Conservation (phyloP, 306 rosid genomes). For the Oemleria cerasiformis region DNA sequence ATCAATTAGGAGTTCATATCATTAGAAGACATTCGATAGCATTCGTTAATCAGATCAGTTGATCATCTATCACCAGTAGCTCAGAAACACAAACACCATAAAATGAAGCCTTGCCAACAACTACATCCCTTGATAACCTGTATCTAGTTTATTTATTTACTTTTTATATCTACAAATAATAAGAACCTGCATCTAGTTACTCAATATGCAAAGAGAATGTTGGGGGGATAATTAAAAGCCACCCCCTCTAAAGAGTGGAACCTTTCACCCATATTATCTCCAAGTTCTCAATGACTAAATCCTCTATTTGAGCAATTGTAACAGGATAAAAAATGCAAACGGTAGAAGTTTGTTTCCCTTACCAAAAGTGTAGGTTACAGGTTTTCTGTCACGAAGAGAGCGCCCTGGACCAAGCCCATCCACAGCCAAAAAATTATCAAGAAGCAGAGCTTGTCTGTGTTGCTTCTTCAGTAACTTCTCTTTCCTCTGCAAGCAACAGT, state of each 20-base stretch:
- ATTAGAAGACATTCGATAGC: background rate
- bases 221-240: background rate
- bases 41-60: background rate
- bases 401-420: constrained; percentile 96
- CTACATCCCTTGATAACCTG: background rate
- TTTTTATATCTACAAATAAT: background rate
- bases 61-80: background rate
- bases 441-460: constrained; percentile 95
- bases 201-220: background rate
- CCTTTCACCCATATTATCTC: background rate
- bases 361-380: constrained; percentile 98
- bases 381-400: constrained; percentile 97
- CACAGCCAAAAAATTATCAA: constrained; percentile 67
- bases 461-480: constrained; percentile 94
- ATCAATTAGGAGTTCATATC: background rate
- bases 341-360: constrained; percentile 30
- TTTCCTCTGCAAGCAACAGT: constrained; percentile 56
- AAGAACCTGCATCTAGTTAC: background rate
- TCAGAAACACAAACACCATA: background rate
- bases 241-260: background rate
- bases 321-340: background rate
- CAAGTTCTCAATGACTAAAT: constrained; percentile 1
- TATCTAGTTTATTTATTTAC: background rate
- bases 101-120: background rate
- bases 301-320: background rate